phyloP scores from a whole-genome alignment of 2,329 filamentous ascomycete species.

The Cordyceps farinosa region DNA sequence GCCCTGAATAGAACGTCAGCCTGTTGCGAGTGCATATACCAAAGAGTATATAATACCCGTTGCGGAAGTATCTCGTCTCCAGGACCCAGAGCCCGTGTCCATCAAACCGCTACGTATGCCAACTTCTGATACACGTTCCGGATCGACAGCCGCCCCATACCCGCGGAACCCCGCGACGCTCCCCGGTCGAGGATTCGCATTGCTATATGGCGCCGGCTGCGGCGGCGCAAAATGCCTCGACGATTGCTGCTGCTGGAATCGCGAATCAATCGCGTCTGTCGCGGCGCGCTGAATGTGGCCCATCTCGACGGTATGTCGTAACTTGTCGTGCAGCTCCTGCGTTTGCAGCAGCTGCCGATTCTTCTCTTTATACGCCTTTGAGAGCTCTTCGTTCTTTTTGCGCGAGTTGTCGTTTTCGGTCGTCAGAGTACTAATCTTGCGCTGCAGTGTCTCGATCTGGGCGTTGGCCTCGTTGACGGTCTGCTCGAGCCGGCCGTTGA shows the following conservation, averaged over 20 bases:
- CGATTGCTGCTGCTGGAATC: constrained; percentile 17
- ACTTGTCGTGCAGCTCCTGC: constrained; percentile 61
- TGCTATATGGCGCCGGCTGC: constrained; percentile 14
- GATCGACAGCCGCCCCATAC: not conserved
- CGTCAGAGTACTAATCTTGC: constrained; percentile 59
- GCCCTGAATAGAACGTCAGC: not conserved
- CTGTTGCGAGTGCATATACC: too few species aligned
- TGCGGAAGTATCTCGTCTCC: not conserved
- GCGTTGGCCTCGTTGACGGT: constrained; percentile 71
- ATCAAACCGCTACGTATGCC: not conserved
- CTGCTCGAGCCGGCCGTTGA: constrained; percentile 68
- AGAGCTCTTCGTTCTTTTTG: constrained; percentile 69
- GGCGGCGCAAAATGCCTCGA: constrained; percentile 18
- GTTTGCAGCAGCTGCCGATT: constrained; percentile 64
- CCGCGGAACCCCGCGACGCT: not conserved
- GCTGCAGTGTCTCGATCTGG: constrained; percentile 64
- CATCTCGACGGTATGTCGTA: constrained; percentile 54
- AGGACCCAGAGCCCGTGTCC: not conserved
- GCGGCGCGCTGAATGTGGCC: constrained; percentile 54
- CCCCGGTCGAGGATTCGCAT: not conserved
- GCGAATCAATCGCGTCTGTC: constrained; percentile 39
- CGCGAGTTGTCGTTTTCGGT: constrained; percentile 60
- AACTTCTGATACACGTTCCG: not conserved
- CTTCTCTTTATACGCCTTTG: constrained; percentile 65
- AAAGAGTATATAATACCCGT: not conserved